Base-by-base conservation (phyloP, 805 yeast species). In the Saccharomyces cerevisiae region DNA sequence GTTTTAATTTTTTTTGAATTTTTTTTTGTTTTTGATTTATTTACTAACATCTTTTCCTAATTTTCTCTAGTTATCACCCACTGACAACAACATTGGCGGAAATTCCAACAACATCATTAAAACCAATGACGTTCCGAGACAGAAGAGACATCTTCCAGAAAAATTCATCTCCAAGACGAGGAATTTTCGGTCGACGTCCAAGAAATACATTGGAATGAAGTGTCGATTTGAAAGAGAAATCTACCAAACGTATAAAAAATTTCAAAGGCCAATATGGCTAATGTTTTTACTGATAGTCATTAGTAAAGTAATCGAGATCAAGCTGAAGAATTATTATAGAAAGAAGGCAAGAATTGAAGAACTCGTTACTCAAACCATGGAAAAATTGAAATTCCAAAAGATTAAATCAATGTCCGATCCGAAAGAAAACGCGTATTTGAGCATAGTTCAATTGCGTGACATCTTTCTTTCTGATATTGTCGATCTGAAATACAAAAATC, bases 181-280 rank as follows among this genome's bases (percentile, higher is more conserved):
- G 78, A 64, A 79, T 84, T 70, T 85, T 83, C 86, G 88, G 74
- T 81, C 87, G 77, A 76, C 81, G 80, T 82, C 87, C 80, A 73
- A 78, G 76, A 76, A 78, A 69, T 79, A 83, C 81, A 71, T 81
- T 68, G 76, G 81, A 56, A 65, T 83, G 52, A 74, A 73, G 54
- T 83, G 89, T 64, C 80, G 78, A 62, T 70, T 82, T 57, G 79
- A 79, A 57, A 78, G 78, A 57, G 78, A 82, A 53, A 61, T 82
- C 24, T 68, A 77, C 43, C 75, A 75, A 14, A 73, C 67, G 56
- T 57, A 73, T 49, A 56, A 62, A 31, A 64, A 63, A 29, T 66
- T 68, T 53, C 67, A 66, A 53, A 50, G 47, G 26, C 22, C 57
- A 17, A 56, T 61, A 14, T 57, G 65, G 57, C 5, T 55, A 0